Conservation (phyloP, 768 basidiomycete genomes). For the Termitomyces sp. region DNA sequence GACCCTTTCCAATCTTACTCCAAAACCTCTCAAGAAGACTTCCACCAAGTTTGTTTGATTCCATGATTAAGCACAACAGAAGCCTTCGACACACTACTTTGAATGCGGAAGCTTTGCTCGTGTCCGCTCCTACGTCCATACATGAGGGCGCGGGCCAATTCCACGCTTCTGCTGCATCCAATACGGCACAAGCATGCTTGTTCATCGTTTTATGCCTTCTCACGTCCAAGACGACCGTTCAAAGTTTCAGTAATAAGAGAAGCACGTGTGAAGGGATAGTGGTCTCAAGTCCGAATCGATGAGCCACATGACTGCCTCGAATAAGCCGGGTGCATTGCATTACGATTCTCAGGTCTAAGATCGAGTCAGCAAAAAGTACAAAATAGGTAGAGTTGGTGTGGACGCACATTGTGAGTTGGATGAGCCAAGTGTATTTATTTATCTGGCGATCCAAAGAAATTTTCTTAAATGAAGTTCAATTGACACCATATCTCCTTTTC, state of each 20-base stretch:
- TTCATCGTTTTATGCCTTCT: conserved; percentile 3
- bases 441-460: neutral
- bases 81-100: conserved; percentile 12
- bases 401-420: neutral
- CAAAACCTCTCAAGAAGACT: conserved; percentile 14
- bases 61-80: conserved; percentile 14
- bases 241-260: neutral
- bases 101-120: conserved; percentile 5
- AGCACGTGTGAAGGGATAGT: neutral
- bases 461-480: neutral
- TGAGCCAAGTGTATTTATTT: neutral
- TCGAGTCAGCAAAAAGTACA: neutral
- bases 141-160: conserved; percentile 14
- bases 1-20: conserved; percentile 13
- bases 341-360: neutral
- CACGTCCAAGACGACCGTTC: neutral
- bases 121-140: conserved; percentile 7
- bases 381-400: neutral
- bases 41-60: conserved; percentile 16
- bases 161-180: conserved; percentile 15
- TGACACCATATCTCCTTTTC: neutral
- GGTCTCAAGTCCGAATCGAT: neutral
- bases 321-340: neutral
- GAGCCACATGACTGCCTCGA: neutral
- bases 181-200: conserved; percentile 15